phyloP scores from a whole-genome alignment of 2,329 filamentous ascomycete species.

The Fusarium sp. region DNA sequence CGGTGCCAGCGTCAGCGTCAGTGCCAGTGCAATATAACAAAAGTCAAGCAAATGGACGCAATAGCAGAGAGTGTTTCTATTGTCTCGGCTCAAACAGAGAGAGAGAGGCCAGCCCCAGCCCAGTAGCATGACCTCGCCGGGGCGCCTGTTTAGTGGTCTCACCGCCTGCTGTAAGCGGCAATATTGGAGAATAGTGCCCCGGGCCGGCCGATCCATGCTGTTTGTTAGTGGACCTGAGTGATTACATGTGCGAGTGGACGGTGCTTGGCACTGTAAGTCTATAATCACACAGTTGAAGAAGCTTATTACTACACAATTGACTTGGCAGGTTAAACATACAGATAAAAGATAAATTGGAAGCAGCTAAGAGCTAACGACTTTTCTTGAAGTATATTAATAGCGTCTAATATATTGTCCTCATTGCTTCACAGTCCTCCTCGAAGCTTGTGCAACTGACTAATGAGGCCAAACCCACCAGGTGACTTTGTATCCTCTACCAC shows the following conservation, averaged over 20 bases:
- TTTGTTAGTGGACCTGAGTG: constrained; percentile 5
- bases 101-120: constrained; percentile 18
- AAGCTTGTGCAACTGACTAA: constrained; percentile 73
- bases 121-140: constrained; percentile 43
- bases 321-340: neutral
- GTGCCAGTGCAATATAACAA: constrained; percentile 2
- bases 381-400: neutral
- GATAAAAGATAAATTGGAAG: neutral
- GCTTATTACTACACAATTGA: neutral
- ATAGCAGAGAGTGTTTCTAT: constrained; percentile 26
- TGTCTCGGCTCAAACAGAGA: constrained; percentile 31
- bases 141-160: constrained; percentile 27
- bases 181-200: constrained; percentile 34
- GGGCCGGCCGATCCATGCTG: constrained; percentile 19
- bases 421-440: constrained; percentile 62
- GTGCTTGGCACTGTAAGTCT: constrained; percentile 16
- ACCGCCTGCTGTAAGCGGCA: constrained; percentile 46
- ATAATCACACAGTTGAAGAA: constrained; percentile 1
- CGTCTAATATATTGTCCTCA: neutral
- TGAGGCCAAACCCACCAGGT: constrained; percentile 69
- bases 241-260: constrained; percentile 14
- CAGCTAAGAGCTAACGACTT: neutral
- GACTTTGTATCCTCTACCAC: constrained; percentile 59
- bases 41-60: constrained; percentile 9
- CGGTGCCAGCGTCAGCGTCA: constrained; percentile 1